Evolutionary conservation across 352 stramenopile genomes (phyloP), one percentile per base, ranked within the genome.

Genomic region (Phytophthora cactorum): DNA sequence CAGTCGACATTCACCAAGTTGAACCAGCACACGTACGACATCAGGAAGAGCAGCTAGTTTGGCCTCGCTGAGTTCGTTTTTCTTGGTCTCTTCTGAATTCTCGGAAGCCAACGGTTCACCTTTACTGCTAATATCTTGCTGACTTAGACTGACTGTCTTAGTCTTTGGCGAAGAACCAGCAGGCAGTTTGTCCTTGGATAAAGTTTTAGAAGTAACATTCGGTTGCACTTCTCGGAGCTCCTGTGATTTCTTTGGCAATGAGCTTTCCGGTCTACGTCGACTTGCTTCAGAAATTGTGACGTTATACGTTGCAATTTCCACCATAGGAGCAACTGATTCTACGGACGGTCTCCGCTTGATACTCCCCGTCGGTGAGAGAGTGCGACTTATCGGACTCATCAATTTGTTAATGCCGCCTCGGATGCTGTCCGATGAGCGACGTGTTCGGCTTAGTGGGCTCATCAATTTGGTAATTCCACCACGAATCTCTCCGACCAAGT

Each of bases 1-100:
- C 12, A 91, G 8, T 8, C 83, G 81, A 38, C 79, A 72, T 54
- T 84, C 81, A 11, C 72, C 63, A 2, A 91, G 53, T 69, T 91
- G 83, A 29, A 90, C 70, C 15, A 90, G 53, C 22, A 91, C 59
- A 1, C 79, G 81, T 8, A 90, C 68, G 2, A 89, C 39, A 14
- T 67, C 38, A 2, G 83, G 81, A 8, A 89, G 64, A 5, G 54
- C 62, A 17, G 63, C 62, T 17, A 68, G 25, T 25, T 64, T 59
- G 8, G 39, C 41, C 10, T 64, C 49, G 12, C 34, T 70, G 4
- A 69, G 46, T 38, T 32, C 50, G 39, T 71, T 65, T 44, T 29
- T n/a, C 39, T 65, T 69, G 12, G 45, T 14, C 5, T 12, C 6
- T 27, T 60, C 25, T 22, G 29, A 25, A 51, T 44, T 8, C 7